Base-by-base conservation (phyloP, 495 filamentous ascomycete genomes). In the Hypoxylon fuscum region DNA sequence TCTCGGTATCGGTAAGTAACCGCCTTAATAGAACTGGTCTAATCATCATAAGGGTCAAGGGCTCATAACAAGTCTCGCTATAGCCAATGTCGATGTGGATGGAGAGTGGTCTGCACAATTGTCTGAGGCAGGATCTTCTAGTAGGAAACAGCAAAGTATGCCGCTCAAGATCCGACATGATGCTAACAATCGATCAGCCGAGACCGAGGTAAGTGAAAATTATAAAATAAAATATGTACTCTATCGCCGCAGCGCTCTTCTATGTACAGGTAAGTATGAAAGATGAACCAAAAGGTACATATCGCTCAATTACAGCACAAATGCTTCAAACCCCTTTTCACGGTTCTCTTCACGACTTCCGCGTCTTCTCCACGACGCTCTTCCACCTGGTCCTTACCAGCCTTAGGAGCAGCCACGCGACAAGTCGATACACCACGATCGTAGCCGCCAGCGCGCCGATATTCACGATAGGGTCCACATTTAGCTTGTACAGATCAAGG, bases 361-460 rank as follows among this genome's bases (percentile, higher is more conserved):
- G 51, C 53, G 41, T 68, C 51, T 62, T 69, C 56, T 56, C 54
- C 9, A 67, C 38, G 15, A 68, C 56, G 31, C 50, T 68, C 42
- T 67, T 66, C 75, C 76, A 79, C 44, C 69, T 53, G 20, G 68
- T 71, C 52, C 74, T 74, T 11, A 59, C 80, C 27, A 75, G 64
- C 63, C 85, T 83, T 50, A 91, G 66, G 15, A 90, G 68, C 1
- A 73, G 68, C 74, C 86, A 91, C 5, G 89, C 88, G 18, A 90
- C 54, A 6, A 86, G 3, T 42, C 88, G 78, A 75, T 92, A 92
- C 27, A 82, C 77, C 7, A 90, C 72, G 11, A 84, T 80, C 31
- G 78, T 81, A 1, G 86, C 76, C 0, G 80, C 86, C 48, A 92
- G 55, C 5, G 81, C 84, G 64, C 86, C 73, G 5, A 91, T 51